Conservation (phyloP, 2,329 filamentous ascomycete genomes). For the Fusarium tuaranense region DNA sequence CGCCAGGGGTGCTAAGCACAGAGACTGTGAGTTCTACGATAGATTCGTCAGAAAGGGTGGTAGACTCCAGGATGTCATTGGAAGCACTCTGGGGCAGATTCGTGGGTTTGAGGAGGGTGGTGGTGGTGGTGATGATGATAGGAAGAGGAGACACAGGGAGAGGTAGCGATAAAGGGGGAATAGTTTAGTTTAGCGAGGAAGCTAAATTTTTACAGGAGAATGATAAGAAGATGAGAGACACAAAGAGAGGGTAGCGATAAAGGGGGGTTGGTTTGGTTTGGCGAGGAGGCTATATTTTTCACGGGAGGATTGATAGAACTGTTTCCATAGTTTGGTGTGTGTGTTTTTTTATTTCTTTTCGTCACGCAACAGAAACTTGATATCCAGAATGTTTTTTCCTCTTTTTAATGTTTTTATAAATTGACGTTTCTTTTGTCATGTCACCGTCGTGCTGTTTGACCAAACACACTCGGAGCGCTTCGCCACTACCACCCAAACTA, state of each 20-base stretch:
- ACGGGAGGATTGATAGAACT: background rate
- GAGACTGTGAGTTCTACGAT: slow-evolving; percentile 44
- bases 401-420: background rate
- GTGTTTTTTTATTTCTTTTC: background rate
- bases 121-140: slow-evolving; percentile 21
- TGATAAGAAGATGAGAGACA: slow-evolving; percentile 23
- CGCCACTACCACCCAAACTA: background rate
- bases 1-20: slow-evolving; percentile 34
- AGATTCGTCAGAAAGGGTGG: slow-evolving; percentile 42
- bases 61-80: slow-evolving; percentile 41
- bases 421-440: background rate
- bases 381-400: slow-evolving; percentile 21
- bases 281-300: slow-evolving; percentile 5
- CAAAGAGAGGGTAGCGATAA: slow-evolving; percentile 18
- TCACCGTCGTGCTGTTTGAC: slow-evolving; percentile 15
- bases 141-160: slow-evolving; percentile 26
- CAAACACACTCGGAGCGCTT: slow-evolving; percentile 9
- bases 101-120: slow-evolving; percentile 32
- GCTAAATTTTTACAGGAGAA: background rate
- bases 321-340: background rate
- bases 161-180: slow-evolving; percentile 9
- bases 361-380: background rate
- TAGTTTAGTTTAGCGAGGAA: background rate
- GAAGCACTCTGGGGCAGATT: slow-evolving; percentile 41
- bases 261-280: background rate